These are phyloP conservation scores for Schoenoplectus tabernaemontani DNA, from an alignment of 202 grass and related monocot genomes.

Conservation along the genomic window DNA sequence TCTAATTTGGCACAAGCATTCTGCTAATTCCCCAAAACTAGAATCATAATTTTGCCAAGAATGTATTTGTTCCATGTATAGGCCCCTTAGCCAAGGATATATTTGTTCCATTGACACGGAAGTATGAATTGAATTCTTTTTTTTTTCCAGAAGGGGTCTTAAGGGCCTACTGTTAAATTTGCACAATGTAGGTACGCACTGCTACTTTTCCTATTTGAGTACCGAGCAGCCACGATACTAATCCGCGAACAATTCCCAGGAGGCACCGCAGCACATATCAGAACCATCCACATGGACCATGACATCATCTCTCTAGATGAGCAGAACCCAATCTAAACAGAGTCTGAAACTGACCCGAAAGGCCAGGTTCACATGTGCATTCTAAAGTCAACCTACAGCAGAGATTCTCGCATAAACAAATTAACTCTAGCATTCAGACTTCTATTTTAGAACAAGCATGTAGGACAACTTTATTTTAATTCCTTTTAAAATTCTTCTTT, in stretches of 20 bases:
- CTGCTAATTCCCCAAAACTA: background rate
- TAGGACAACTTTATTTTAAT: too few species aligned
- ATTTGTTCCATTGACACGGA: too few species aligned
- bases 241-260: constrained; percentile 34
- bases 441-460: too few species aligned
- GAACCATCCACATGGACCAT: constrained; percentile 26
- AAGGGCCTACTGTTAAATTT: background rate
- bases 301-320: constrained; percentile 34
- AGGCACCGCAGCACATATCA: constrained; percentile 11
- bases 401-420: background rate
- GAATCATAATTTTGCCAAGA: background rate
- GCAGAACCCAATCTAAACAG: constrained; percentile 16
- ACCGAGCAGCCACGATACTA: constrained; percentile 28
- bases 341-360: constrained; percentile 29
- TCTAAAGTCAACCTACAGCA: constrained; percentile 12
- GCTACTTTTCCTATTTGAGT: constrained; percentile 36
- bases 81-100: too few species aligned
- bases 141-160: background rate
- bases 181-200: constrained; percentile 25
- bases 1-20: background rate
- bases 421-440: too few species aligned
- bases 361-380: constrained; percentile 19
- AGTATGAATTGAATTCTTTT: background rate
- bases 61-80: too few species aligned
- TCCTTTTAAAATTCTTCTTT: background rate